These are phyloP conservation scores for Aspergillus kassunensis DNA, from an alignment of 495 filamentous ascomycete genomes.

Conservation along the genomic window DNA sequence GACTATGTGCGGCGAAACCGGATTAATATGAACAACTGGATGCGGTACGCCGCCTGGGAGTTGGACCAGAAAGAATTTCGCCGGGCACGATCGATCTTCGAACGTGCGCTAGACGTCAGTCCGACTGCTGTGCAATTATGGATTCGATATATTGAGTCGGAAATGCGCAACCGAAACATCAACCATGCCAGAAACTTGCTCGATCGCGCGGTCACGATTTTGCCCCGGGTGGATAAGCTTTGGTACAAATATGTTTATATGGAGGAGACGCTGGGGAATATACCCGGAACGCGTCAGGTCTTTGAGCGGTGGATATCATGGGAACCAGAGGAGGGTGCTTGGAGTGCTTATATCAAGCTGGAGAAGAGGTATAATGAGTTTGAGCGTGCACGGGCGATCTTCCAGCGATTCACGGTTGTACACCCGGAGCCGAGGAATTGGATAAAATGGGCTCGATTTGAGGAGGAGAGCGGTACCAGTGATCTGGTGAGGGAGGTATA, in stretches of 20 bases:
- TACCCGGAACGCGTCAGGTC: slow-evolving; percentile 87
- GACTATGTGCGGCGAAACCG: slow-evolving; percentile 95
- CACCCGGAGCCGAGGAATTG: slow-evolving; percentile 95
- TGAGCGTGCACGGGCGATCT: slow-evolving; percentile 77
- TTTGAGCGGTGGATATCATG: slow-evolving; percentile 99
- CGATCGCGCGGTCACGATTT: slow-evolving; percentile 91
- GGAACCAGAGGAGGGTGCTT: slow-evolving; percentile 94
- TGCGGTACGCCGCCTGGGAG: slow-evolving; percentile 96
- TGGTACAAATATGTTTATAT: slow-evolving; percentile 99
- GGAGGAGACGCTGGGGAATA: slow-evolving; percentile 94
- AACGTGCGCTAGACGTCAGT: slow-evolving; percentile 90
- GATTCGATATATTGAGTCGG: slow-evolving; percentile 90
- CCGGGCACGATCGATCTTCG: slow-evolving; percentile 94
- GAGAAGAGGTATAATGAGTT: slow-evolving; percentile 94
- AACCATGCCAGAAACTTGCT: slow-evolving; percentile 94
- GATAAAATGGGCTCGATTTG: slow-evolving; percentile 98
- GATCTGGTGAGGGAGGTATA: slow-evolving; percentile 92
- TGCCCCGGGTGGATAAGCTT: slow-evolving; percentile 87
- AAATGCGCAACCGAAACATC: slow-evolving; percentile 96
- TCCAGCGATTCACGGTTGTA: slow-evolving; percentile 85
- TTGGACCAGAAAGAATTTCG: slow-evolving; percentile 97
- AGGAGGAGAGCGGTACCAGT: slow-evolving; percentile 89
- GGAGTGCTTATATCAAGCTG: slow-evolving; percentile 92
- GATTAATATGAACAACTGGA: slow-evolving; percentile 98
- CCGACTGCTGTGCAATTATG: slow-evolving; percentile 76